Evolutionary conservation across 2,329 filamentous ascomycete species (phyloP).

Genomic region (Penicillium fuscoglaucum): DNA sequence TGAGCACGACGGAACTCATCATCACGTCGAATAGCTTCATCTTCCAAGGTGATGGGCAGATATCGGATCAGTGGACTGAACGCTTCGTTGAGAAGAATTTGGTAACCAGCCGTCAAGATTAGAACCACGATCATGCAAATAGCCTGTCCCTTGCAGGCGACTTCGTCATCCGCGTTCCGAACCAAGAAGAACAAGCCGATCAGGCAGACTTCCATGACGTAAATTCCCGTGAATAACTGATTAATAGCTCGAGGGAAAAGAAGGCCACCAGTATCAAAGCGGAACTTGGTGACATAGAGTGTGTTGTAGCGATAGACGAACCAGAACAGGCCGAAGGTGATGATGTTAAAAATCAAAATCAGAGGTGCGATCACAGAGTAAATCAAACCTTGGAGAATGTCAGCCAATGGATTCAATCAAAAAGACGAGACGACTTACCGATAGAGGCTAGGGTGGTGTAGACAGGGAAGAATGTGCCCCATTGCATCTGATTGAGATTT

Average conservation of each 20-base stretch:
- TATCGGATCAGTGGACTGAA: slow-evolving; percentile 86
- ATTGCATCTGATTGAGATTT: slow-evolving; percentile 71
- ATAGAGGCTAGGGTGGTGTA: slow-evolving; percentile 98
- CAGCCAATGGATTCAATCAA: slow-evolving; percentile 3
- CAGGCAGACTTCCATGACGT: slow-evolving; percentile 89
- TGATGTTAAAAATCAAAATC: slow-evolving; percentile 87
- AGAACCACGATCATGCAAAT: slow-evolving; percentile 79
- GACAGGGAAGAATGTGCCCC: slow-evolving; percentile 92
- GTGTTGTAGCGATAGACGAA: slow-evolving; percentile 95
- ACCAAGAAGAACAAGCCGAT: slow-evolving; percentile 87
- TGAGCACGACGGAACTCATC: slow-evolving; percentile 82
- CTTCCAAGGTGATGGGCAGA: slow-evolving; percentile 90
- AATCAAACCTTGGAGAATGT: slow-evolving; percentile 57
- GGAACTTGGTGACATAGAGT: slow-evolving; percentile 88
- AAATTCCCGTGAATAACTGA: slow-evolving; percentile 90
- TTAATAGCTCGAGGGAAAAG: slow-evolving; percentile 92
- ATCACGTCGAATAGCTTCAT: slow-evolving; percentile 89
- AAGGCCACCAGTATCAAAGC: slow-evolving; percentile 86
- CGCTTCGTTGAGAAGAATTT: slow-evolving; percentile 75
- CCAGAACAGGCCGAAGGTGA: slow-evolving; percentile 91
- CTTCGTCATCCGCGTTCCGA: slow-evolving; percentile 54
- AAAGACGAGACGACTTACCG: slow-evolving; percentile 46
- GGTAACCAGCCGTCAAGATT: slow-evolving; percentile 72
- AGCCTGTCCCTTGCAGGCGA: slow-evolving; percentile 71
- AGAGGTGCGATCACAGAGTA: slow-evolving; percentile 88